Percentiles rank a stretch among this genome's conserved stretches.
phyloP scores from a whole-genome alignment of 2,329 filamentous ascomycete species.

The Diaporthe australafricana region DNA sequence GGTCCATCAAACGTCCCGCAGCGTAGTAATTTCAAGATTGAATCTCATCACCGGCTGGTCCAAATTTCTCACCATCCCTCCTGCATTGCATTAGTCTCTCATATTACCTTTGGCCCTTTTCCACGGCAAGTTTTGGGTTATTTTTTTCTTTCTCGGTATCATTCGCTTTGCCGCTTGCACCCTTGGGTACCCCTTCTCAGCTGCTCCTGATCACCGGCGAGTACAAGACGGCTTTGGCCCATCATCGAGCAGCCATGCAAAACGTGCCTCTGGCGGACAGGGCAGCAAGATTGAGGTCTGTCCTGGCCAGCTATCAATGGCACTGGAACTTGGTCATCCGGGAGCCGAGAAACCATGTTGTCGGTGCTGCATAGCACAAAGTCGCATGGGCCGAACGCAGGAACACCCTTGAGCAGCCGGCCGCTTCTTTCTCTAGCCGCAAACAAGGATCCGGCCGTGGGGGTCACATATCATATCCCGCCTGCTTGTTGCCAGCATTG shows the following conservation, averaged over 20 bases:
- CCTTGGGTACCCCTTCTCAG: not conserved
- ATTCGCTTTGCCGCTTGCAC: no score
- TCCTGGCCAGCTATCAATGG: conserved; percentile 1
- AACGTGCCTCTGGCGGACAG: not conserved
- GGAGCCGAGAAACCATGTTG: conserved; percentile 19
- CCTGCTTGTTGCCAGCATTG: conserved; percentile 6
- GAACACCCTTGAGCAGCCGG: conserved; percentile 27
- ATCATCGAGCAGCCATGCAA: not conserved
- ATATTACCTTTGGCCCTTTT: no score
- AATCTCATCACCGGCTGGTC: conserved; percentile 4
- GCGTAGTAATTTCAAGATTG: not conserved
- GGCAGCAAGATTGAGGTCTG: not conserved
- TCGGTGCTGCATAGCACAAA: not conserved
- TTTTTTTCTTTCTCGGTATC: no score
- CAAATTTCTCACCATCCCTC: not conserved
- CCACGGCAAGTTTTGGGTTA: not conserved
- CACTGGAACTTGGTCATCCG: conserved; percentile 2
- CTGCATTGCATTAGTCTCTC: not conserved
- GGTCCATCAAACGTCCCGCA: not conserved
- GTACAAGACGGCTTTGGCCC: not conserved
- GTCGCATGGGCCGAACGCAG: conserved; percentile 19
- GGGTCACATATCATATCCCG: conserved; percentile 33
- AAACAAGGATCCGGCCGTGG: conserved; percentile 34
- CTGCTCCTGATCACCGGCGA: not conserved
- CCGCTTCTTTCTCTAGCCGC: conserved; percentile 36